Evolutionary conservation across 352 stramenopile species (phyloP), one percentile per base, ranked within the genome.

Genomic region (Pythium myriotylum): DNA sequence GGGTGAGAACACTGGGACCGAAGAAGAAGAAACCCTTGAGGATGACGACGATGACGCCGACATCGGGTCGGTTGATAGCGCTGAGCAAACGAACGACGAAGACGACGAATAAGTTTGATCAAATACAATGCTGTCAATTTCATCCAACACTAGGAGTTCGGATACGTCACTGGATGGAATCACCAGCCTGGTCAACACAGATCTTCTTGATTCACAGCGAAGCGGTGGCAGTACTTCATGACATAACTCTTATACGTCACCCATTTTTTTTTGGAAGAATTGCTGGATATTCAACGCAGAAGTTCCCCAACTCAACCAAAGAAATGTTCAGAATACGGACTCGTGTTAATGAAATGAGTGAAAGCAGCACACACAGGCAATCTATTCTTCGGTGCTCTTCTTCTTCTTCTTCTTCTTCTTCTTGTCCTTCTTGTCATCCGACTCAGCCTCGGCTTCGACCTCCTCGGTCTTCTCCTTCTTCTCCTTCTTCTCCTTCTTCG

Each of bases 391-490:
- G 50, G 58, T 26, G 48, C 52, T 73, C 61, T 67, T 72, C 59
- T 85, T 81, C 54, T 78, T 73, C 61, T 67, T 72, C 59, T 85
- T 81, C 54, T 78, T 81, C 47, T 76, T 74, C 68, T 79, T 74
- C 61, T 79, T 74, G 29, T 76, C 70, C 32, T 78, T 74, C 65
- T 69, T 68, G 32, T 76, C 69, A 20, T 61, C 57, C 27, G 60
- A 63, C 22, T 54, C 66, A 35, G 72, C 56, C 17, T 81, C 73
- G 53, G 94, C 77, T 54, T 93, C 81, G 29, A 81, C 89, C 53
- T 91, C 84, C 61, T 93, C 81, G 29, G 79, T 89, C 53, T 91
- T 82, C 61, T 92, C 90, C 59, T 89, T 81, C 59, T 89, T 81
- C 66, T 93, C 92, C 58, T 92, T 86, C 68, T 92, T 88, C 60